A percentile compares a stretch with the other conserved stretches of the same genome.
These are phyloP conservation scores for Brettanomyces naardenensis DNA, from an alignment of 805 yeast species.

Conservation along the genomic window DNA sequence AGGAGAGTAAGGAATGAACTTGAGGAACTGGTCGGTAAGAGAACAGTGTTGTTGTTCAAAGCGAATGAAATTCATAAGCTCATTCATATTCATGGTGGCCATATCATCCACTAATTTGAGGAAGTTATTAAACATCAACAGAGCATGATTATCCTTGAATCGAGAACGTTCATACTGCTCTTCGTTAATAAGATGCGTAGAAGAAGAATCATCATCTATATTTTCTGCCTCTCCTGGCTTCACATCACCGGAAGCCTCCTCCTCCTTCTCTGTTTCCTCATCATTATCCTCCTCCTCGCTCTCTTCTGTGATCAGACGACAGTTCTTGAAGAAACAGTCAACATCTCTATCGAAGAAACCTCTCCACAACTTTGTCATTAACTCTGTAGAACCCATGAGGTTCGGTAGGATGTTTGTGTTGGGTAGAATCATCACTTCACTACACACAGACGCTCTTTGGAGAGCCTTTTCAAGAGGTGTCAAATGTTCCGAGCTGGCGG, in stretches of 20 bases:
- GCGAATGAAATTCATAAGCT: slow-evolving; percentile 63
- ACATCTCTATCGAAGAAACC: slow-evolving; percentile 24
- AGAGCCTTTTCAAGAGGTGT: slow-evolving; percentile 12
- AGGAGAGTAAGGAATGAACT: slow-evolving; percentile 73
- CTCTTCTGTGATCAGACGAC: slow-evolving; percentile 1
- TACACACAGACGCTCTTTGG: slow-evolving; percentile 21
- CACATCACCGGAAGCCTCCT: slow-evolving; percentile 3
- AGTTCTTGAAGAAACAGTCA: slow-evolving; percentile 10
- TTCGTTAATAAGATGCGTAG: neutral
- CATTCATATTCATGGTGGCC: slow-evolving; percentile 73
- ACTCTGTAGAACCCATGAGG: slow-evolving; percentile 16
- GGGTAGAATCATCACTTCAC: slow-evolving; percentile 22
- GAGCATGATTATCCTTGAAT: slow-evolving; percentile 21
- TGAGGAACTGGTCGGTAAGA: slow-evolving; percentile 67
- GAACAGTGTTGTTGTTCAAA: slow-evolving; percentile 25
- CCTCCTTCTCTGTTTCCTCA: neutral
- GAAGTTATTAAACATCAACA: slow-evolving; percentile 35
- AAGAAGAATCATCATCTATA: slow-evolving; percentile 11
- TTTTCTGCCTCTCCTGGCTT: neutral
- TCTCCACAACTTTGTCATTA: slow-evolving; percentile 23
- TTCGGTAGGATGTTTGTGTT: slow-evolving; percentile 14
- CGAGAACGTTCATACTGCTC: slow-evolving; percentile 3
- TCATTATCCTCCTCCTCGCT: slow-evolving; percentile 1
- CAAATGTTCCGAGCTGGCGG: slow-evolving; percentile 6
- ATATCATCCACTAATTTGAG: slow-evolving; percentile 82